These are phyloP conservation scores for Ophiostoma angusticollis DNA, from an alignment of 2,329 filamentous ascomycete genomes.

Conservation along the genomic window DNA sequence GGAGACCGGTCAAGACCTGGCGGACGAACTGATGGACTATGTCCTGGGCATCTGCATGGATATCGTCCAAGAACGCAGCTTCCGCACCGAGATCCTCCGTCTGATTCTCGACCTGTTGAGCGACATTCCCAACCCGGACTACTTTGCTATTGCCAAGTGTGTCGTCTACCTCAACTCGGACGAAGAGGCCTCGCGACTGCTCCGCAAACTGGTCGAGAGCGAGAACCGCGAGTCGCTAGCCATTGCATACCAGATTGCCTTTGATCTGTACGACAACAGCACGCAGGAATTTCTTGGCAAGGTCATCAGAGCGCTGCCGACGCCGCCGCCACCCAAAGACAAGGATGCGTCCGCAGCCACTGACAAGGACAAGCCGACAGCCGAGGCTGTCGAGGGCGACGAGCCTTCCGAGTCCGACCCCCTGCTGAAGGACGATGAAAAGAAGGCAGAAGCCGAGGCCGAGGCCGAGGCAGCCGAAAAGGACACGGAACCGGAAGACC, in stretches of 20 bases:
- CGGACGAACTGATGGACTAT: constrained; percentile 95
- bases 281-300: constrained; percentile 93
- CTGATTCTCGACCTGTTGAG: constrained; percentile 92
- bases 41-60: constrained; percentile 94
- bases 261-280: constrained; percentile 96
- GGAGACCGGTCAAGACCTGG: constrained; percentile 41
- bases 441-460: constrained; percentile 31
- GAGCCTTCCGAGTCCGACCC: constrained; percentile 33
- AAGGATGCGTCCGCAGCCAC: constrained; percentile 6
- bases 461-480: constrained; percentile 35
- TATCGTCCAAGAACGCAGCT: constrained; percentile 81
- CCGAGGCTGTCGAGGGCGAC: constrained; percentile 28
- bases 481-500: constrained; percentile 25
- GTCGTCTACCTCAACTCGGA: constrained; percentile 92
- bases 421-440: constrained; percentile 36
- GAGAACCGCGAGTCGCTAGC: constrained; percentile 68
- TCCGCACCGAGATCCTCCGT: constrained; percentile 73
- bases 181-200: constrained; percentile 75
- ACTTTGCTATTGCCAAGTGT: constrained; percentile 95
- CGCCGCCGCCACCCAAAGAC: constrained; percentile 28
- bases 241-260: constrained; percentile 92
- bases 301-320: constrained; percentile 68
- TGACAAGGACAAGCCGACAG: constrained; percentile 23
- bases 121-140: constrained; percentile 84
- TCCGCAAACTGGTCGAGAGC: constrained; percentile 67